Evolutionary conservation across 805 yeast genomes (phyloP), one percentile per base, ranked within the genome.

Genomic region (Metschnikowia gelsemii): DNA sequence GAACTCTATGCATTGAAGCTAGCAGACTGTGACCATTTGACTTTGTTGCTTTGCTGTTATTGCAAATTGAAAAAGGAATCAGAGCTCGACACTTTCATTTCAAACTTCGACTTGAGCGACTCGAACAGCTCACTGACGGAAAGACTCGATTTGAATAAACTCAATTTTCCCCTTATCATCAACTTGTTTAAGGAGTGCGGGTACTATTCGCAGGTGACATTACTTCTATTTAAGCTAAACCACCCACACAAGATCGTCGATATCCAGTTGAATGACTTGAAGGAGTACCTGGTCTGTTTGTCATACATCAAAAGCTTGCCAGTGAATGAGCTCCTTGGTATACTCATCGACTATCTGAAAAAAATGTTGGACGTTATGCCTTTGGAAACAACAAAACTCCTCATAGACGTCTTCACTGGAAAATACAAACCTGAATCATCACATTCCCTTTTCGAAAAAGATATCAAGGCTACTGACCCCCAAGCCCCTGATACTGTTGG

Each of bases 351-450:
- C 21, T 79, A 76, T 54, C 82, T 91, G 3, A 80, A 86, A 45
- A 55, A 64, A 1, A 63, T 91, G 21, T 68, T 91, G 35, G 85
- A 84, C 26, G 58, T 70, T 33, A 64, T 79, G 27, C 97, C 98
- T 0, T 76, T 84, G 43, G 88, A 84, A 42, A 84, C 96, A 0
- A 89, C 96, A 1, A 82, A 82, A 22, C 63, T 93, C 26, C 68
- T 91, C 43, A 89, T 93, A 37, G 84, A 85, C 21, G 84, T 91
- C 0, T 93, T 91, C 58, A 91, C 98, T 0, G 97, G 97, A 0
- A 80, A 78, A 40, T 91, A 83, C 58, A 67, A 63, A 21, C 84
- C 88, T 2, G 47, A 42, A 13, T 27, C 31, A n/a, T 34, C 46
- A 9, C 48, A 45, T 25, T 34, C 49, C 19, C 38, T 51, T 12